These are phyloP conservation scores for Salix viminalis DNA, from an alignment of 345 rosid species.

Conservation along the genomic window DNA sequence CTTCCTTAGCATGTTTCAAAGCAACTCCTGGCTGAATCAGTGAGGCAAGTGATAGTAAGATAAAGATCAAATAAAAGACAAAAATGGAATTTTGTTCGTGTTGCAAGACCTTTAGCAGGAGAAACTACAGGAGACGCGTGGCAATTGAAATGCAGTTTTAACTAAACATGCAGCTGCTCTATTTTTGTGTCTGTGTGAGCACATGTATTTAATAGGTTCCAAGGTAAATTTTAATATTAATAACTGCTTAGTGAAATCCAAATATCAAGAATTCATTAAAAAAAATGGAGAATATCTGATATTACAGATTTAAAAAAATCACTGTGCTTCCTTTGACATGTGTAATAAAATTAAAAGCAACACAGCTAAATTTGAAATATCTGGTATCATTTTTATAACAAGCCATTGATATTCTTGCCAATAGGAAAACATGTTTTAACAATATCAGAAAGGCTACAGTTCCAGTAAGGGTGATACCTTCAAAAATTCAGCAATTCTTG, in stretches of 20 bases:
- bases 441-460: background rate
- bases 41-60: constrained; percentile 20
- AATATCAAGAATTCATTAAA: background rate
- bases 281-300: background rate
- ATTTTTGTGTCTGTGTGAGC: too few relatives aligned
- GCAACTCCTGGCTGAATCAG: constrained; percentile 73
- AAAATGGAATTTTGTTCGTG: constrained; percentile 7
- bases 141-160: background rate
- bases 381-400: background rate
- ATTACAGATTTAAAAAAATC: background rate
- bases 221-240: too few relatives aligned
- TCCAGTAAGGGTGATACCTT: constrained; percentile 45
- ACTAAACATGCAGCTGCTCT: background rate
- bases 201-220: too few relatives aligned
- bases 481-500: constrained; percentile 77
- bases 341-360: background rate
- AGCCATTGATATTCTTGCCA: background rate
- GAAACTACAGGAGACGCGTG: background rate
- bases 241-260: background rate
- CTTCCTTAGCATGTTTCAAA: constrained; percentile 91
- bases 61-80: constrained; percentile 5
- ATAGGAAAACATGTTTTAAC: background rate
- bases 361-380: background rate
- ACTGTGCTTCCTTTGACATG: background rate
- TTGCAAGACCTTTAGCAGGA: background rate